Evolutionary conservation across 768 basidiomycete species (phyloP).

Genomic region (Hypsizygus marmoreus): DNA sequence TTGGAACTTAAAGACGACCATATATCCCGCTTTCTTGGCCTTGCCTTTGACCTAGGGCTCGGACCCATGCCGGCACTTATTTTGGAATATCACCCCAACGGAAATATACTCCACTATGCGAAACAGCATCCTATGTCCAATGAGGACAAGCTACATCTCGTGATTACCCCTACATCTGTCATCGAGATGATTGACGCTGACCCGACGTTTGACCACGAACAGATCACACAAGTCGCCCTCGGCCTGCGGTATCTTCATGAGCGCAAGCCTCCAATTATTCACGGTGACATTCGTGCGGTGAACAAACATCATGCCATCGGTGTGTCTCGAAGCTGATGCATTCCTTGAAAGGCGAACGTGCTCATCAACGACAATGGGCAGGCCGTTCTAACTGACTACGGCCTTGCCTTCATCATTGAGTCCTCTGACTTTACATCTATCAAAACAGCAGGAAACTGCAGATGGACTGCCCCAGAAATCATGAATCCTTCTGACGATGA

Average conservation of each 20-base stretch:
- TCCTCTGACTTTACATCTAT: conserved; percentile 22
- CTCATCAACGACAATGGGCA: conserved; percentile 22
- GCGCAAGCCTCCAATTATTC: too few relatives aligned
- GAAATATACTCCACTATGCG: conserved; percentile 24
- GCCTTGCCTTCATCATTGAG: conserved; percentile 24
- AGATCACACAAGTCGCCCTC: too few relatives aligned
- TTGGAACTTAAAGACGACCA: conserved; percentile 19
- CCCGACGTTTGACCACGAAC: too few relatives aligned
- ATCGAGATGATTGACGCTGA: too few relatives aligned
- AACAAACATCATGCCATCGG: not conserved
- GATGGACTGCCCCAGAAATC: conserved; percentile 37
- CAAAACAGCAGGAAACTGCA: conserved; percentile 22
- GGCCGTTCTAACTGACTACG: conserved; percentile 29
- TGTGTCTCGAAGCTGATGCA: not conserved
- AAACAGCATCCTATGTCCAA: not conserved
- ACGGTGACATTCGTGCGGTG: conserved; percentile 30
- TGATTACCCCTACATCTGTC: not conserved
- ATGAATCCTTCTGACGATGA: conserved; percentile 21
- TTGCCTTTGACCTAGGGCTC: conserved; percentile 17
- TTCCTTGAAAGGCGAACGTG: conserved; percentile 25
- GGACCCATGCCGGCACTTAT: conserved; percentile 27
- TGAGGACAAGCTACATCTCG: conserved; percentile 8
- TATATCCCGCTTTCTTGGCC: conserved; percentile 20
- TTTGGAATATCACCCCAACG: conserved; percentile 20
- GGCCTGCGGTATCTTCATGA: too few relatives aligned